A percentile compares a stretch with the other conserved stretches of the same genome.
These are phyloP conservation scores for Elaeis oleifera DNA, from an alignment of 202 grass and related monocot species.

Conservation along the genomic window DNA sequence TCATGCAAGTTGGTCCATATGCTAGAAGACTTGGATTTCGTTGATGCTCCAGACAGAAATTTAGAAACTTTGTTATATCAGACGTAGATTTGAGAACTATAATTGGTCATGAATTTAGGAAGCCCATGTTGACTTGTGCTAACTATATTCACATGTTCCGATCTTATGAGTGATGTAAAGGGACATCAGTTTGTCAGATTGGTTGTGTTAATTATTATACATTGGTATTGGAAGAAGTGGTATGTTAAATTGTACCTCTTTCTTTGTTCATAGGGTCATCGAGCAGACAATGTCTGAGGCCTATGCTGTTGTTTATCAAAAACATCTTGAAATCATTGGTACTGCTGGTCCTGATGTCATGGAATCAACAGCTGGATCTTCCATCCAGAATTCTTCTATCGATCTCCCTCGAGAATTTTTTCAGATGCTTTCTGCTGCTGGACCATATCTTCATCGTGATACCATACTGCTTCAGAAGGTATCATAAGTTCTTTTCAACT, in stretches of 20 bases:
- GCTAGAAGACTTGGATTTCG: too few relatives aligned
- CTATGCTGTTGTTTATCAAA: conserved; percentile 46
- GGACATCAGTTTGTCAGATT: too few relatives aligned
- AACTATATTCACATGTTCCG: too few relatives aligned
- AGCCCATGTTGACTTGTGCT: too few relatives aligned
- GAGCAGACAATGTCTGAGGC: conserved; percentile 59
- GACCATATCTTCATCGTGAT: conserved; percentile 90
- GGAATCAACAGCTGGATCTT: conserved; percentile 30
- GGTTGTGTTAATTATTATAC: too few relatives aligned
- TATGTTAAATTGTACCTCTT: not conserved
- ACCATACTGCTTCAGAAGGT: conserved; percentile 87
- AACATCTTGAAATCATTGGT: conserved; percentile 26
- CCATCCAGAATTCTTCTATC: conserved; percentile 30
- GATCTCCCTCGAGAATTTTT: conserved; percentile 67
- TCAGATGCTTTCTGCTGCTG: conserved; percentile 72
- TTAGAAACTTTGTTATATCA: too few relatives aligned
- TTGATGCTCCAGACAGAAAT: too few relatives aligned
- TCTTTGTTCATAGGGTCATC: conserved; percentile 56
- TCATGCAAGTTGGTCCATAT: not conserved
- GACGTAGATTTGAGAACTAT: too few relatives aligned
- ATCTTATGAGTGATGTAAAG: too few relatives aligned
- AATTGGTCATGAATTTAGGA: too few relatives aligned
- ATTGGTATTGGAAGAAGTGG: too few relatives aligned
- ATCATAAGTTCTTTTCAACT: conserved; percentile 5
- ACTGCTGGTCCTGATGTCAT: conserved; percentile 33